Conservation (phyloP, 371 early-diverging fungal species). For the Enterocytospora artemiae region DNA sequence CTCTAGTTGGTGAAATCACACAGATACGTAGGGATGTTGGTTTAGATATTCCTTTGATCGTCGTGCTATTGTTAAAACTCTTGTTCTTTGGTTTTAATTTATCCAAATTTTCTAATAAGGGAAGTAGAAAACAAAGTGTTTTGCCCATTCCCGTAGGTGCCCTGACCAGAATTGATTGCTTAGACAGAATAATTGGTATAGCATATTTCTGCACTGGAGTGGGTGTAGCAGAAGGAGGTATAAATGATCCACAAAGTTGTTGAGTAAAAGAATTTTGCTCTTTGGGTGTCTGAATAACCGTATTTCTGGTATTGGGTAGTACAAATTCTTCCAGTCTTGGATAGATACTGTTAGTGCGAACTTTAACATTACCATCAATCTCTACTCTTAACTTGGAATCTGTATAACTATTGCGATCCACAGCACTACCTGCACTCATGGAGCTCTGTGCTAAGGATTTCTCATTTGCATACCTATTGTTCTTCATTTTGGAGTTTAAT, state of each 20-base stretch:
- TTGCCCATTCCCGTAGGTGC: constrained; percentile 97
- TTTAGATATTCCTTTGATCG: too few relatives aligned
- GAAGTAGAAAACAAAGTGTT: constrained; percentile 65
- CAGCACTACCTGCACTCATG: too few relatives aligned
- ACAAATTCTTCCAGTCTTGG: neutral
- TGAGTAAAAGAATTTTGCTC: too few relatives aligned
- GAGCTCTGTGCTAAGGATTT: too few relatives aligned
- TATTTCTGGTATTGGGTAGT: too few relatives aligned
- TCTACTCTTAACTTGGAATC: too few relatives aligned
- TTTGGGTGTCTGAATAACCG: too few relatives aligned
- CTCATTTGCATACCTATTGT: too few relatives aligned
- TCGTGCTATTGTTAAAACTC: neutral
- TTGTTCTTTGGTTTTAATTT: neutral
- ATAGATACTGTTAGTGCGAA: constrained; percentile 17
- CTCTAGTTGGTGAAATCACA: constrained; percentile 65
- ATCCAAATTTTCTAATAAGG: constrained; percentile 52
- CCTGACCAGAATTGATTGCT: constrained; percentile 88
- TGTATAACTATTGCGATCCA: too few relatives aligned
- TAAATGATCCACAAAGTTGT: too few relatives aligned
- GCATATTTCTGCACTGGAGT: constrained; percentile 86
- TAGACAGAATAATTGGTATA: constrained; percentile 80
- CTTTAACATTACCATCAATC: neutral
- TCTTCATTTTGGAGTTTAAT: too few relatives aligned
- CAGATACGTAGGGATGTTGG: constrained; percentile 10
- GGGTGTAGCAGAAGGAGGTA: constrained; percentile 64